Conservation (phyloP, 2,329 filamentous ascomycete genomes). For the Bipolaris bicolor region DNA sequence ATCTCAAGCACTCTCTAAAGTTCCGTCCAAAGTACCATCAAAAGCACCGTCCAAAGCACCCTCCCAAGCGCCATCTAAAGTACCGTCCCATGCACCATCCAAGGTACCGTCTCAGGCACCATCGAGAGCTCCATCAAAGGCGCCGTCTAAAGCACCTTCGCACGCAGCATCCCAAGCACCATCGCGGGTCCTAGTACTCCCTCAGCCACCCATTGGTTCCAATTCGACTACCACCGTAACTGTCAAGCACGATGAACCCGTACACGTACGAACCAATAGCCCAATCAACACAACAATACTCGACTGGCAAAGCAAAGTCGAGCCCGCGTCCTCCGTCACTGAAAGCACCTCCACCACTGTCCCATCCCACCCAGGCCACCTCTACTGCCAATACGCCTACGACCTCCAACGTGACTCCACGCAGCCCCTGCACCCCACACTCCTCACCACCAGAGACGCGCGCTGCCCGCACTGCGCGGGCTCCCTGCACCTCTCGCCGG, state of each 20-base stretch:
- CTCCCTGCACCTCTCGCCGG: slow-evolving; percentile 39
- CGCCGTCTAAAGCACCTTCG: not conserved
- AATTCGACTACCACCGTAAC: slow-evolving; percentile 34
- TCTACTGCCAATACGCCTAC: slow-evolving; percentile 42
- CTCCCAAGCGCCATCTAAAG: not conserved
- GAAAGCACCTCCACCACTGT: slow-evolving; percentile 36
- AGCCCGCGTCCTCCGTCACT: slow-evolving; percentile 24
- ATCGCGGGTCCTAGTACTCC: slow-evolving; percentile 21
- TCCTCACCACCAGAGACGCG: slow-evolving; percentile 32
- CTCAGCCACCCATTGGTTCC: slow-evolving; percentile 15
- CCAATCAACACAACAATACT: slow-evolving; percentile 37
- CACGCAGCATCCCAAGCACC: slow-evolving; percentile 16
- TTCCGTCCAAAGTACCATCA: not conserved
- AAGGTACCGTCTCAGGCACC: not conserved
- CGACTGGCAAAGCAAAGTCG: slow-evolving; percentile 25
- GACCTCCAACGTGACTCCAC: slow-evolving; percentile 39
- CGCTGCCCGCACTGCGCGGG: slow-evolving; percentile 43
- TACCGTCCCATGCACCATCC: slow-evolving; percentile 16
- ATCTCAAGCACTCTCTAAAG: not conserved
- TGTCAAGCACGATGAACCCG: slow-evolving; percentile 26
- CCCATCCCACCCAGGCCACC: slow-evolving; percentile 22
- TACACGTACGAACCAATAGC: slow-evolving; percentile 22
- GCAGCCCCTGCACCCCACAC: slow-evolving; percentile 34
- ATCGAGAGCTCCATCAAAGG: not conserved
- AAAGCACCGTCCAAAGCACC: slow-evolving; percentile 15